Conservation (phyloP, 2,329 filamentous ascomycete species). For the Malbranchea zuffiana region DNA sequence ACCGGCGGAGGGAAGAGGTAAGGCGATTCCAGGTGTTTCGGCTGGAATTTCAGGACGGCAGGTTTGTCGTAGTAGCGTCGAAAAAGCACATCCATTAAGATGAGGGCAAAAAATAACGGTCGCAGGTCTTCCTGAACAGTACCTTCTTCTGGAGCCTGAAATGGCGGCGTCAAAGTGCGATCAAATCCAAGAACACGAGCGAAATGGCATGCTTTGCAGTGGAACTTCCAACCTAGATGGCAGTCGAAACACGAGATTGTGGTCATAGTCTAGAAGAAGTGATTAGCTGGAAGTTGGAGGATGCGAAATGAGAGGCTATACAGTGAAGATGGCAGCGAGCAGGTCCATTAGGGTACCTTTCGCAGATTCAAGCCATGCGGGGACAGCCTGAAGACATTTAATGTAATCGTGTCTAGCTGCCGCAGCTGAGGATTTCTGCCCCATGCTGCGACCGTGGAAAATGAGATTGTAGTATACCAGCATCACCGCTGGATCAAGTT, state of each 20-base stretch:
- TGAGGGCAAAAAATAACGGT: background rate
- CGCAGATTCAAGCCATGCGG: constrained; percentile 2
- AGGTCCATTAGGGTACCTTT: constrained; percentile 2
- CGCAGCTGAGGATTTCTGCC: background rate
- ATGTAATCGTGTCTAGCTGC: background rate
- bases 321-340: background rate
- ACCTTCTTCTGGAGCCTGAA: background rate
- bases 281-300: background rate
- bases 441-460: constrained; percentile 2
- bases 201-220: constrained; percentile 1
- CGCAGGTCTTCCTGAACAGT: background rate
- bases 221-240: constrained; percentile 5
- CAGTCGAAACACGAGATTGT: constrained; percentile 4
- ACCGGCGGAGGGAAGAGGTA: background rate
- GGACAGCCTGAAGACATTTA: constrained; percentile 3
- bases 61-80: constrained; percentile 3
- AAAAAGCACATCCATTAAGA: constrained; percentile 3
- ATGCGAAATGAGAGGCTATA: background rate
- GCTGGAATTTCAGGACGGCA: background rate
- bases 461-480: constrained; percentile 4
- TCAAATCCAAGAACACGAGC: background rate
- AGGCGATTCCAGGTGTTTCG: background rate
- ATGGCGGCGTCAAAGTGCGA: background rate
- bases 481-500: constrained; percentile 3
- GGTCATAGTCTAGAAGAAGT: background rate